phyloP scores from a whole-genome alignment of 768 basidiomycete species.

The Cystofilobasidium capitatum region DNA sequence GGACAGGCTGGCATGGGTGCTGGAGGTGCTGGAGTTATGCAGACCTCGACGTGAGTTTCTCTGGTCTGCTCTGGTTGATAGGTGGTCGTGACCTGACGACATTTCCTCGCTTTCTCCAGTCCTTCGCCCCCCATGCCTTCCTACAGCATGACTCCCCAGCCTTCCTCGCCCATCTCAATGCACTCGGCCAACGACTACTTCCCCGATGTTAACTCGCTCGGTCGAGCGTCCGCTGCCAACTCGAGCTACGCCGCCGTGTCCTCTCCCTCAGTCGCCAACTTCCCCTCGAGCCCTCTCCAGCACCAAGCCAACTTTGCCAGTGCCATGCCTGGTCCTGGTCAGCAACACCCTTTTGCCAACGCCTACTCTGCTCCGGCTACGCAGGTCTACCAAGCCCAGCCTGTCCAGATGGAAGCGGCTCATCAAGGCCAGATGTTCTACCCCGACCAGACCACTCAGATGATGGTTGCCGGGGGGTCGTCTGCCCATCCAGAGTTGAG shows the following conservation, averaged over 20 bases:
- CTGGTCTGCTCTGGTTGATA: neutral
- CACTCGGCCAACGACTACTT: neutral
- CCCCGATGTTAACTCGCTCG: neutral
- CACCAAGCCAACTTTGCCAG: neutral
- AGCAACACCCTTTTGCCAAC: neutral
- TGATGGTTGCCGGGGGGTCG: neutral
- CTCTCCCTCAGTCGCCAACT: neutral
- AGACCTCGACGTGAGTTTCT: neutral
- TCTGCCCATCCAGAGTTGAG: neutral
- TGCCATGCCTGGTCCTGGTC: neutral
- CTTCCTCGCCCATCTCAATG: neutral
- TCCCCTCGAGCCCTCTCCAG: neutral
- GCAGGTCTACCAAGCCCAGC: neutral
- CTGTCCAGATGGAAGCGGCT: neutral
- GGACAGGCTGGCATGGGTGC: neutral
- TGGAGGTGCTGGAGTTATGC: neutral
- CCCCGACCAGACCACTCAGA: neutral
- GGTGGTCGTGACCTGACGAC: neutral
- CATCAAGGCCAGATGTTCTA: neutral
- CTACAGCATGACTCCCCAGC: neutral
- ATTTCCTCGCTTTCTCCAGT: neutral
- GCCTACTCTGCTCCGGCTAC: neutral
- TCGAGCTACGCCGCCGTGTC: neutral
- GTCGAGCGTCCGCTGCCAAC: neutral
- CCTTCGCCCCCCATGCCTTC: neutral